Conservation (phyloP, 2,329 filamentous ascomycete genomes). For the Cephalotrichum gorgonifer region DNA sequence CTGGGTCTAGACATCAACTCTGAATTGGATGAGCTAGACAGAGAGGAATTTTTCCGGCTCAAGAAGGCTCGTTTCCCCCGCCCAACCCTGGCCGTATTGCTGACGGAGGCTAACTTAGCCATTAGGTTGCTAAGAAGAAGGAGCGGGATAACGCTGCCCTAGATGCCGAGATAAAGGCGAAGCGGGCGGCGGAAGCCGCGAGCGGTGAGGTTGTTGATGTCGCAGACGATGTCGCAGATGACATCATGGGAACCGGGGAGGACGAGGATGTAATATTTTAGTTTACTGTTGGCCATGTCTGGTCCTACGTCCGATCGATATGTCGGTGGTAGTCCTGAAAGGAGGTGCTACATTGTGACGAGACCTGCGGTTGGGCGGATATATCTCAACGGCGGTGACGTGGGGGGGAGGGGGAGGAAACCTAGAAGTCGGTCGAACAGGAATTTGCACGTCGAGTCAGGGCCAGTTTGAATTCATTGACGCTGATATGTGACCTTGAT, state of each 20-base stretch:
- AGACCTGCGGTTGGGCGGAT: neutral
- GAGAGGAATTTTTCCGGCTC: slow-evolving; percentile 94
- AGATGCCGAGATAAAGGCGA: slow-evolving; percentile 67
- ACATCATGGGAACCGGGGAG: slow-evolving; percentile 65
- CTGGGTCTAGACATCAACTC: slow-evolving; percentile 78
- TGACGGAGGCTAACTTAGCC: neutral
- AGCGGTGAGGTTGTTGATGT: slow-evolving; percentile 9
- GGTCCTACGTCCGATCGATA: neutral
- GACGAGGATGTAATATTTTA: slow-evolving; percentile 84
- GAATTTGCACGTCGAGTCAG: neutral
- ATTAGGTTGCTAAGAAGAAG: slow-evolving; percentile 66
- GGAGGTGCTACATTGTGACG: neutral
- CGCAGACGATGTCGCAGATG: slow-evolving; percentile 27
- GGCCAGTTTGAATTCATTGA: slow-evolving; percentile 43
- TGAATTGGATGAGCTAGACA: slow-evolving; percentile 90
- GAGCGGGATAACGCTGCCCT: slow-evolving; percentile 63
- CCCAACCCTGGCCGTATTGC: neutral
- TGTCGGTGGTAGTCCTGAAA: neutral
- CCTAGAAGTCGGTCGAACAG: neutral
- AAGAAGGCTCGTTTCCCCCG: slow-evolving; percentile 61
- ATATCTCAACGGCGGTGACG: neutral
- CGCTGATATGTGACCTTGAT: slow-evolving; percentile 97
- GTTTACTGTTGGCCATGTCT: neutral
- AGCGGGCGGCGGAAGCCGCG: slow-evolving; percentile 42
- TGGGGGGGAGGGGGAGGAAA: neutral